phyloP scores from a whole-genome alignment of 495 filamentous ascomycete species.

The Talaromyces nanjingensis region DNA sequence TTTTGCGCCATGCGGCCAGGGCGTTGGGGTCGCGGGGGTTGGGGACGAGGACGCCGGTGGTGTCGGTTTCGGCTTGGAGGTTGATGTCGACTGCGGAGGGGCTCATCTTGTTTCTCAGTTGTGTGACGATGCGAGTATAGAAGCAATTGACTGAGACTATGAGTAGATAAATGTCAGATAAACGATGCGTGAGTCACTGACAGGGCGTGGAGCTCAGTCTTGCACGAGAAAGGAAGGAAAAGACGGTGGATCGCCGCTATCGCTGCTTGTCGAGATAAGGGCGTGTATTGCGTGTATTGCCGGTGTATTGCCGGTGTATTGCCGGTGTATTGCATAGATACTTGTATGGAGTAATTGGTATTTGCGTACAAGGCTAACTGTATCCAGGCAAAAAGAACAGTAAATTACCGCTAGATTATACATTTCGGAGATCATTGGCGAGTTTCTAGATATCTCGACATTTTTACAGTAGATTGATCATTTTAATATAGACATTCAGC shows the following conservation, averaged over 20 bases:
- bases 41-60: conserved; percentile 33
- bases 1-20: conserved; percentile 60
- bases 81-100: conserved; percentile 36
- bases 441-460: not conserved
- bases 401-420: not conserved
- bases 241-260: not conserved
- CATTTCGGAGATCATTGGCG: not conserved
- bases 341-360: not conserved
- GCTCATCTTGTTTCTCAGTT: conserved; percentile 23
- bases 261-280: not conserved
- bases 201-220: not conserved
- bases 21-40: conserved; percentile 65
- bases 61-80: conserved; percentile 30
- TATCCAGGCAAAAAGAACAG: not conserved
- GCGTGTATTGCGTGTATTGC: not conserved
- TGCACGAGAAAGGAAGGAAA: not conserved
- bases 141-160: not conserved
- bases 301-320: not conserved
- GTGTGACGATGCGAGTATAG: too few species aligned
- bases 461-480: not conserved
- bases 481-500: too few species aligned
- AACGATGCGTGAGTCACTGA: not conserved
- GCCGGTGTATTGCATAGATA: not conserved
- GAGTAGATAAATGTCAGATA: not conserved
- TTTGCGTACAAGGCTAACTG: not conserved